Evolutionary conservation across 2,329 filamentous ascomycete genomes (phyloP), one percentile per base, ranked within the genome.

Genomic region (Metarhizium album): DNA sequence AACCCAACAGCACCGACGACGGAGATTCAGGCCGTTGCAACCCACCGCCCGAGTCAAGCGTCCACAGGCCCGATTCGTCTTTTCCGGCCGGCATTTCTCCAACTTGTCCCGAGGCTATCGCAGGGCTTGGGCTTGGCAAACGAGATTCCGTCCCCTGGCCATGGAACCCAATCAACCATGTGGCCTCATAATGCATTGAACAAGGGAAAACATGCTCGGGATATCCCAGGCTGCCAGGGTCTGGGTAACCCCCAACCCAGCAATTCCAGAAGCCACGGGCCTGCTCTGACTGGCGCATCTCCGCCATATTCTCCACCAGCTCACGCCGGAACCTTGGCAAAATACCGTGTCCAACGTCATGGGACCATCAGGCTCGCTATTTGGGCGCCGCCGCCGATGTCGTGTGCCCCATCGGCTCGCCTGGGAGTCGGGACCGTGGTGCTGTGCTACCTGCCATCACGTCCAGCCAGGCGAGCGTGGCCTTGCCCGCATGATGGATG

Each of bases 401-500:
- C 8, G 40, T 45, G n/a, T n/a, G n/a, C n/a, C n/a, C n/a, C n/a
- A n/a, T n/a, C n/a, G n/a, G n/a, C n/a, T n/a, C n/a, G n/a, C n/a
- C n/a, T n/a, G n/a, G n/a, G n/a, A n/a, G n/a, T n/a, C n/a, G n/a
- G n/a, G n/a, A n/a, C n/a, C n/a, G n/a, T n/a, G n/a, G n/a, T n/a
- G n/a, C n/a, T n/a, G n/a, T n/a, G n/a, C n/a, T n/a, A n/a, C n/a
- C n/a, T n/a, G n/a, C n/a, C n/a, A n/a, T n/a, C n/a, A n/a, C n/a
- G n/a, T n/a, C n/a, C n/a, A n/a, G n/a, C n/a, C n/a, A n/a, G n/a
- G n/a, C n/a, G n/a, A n/a, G n/a, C n/a, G n/a, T n/a, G n/a, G n/a
- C n/a, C 37, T 43, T 14, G 40, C 22, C 47, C 47, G 45, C 47
- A 49, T 49, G 47, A 49, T 43, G 47, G 16, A 5, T 13, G 11